These are phyloP conservation scores for Malus sieversii DNA, from an alignment of 306 rosid genomes.

Conservation along the genomic window DNA sequence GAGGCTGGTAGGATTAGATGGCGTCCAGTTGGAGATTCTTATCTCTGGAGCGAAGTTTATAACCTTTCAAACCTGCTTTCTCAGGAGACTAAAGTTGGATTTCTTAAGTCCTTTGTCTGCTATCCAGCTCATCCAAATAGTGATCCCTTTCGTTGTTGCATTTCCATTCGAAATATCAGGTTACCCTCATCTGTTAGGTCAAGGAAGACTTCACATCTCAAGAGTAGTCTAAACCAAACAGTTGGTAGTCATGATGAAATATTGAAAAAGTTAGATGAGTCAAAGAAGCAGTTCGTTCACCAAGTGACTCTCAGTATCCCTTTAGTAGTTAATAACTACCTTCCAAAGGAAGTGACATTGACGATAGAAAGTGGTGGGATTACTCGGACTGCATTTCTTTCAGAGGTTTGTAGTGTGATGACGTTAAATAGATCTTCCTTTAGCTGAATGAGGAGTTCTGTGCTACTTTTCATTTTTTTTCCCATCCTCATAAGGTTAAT, in stretches of 20 bases:
- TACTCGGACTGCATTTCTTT: constrained; percentile 43
- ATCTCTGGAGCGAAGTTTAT: constrained; percentile 90
- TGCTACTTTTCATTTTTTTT: constrained; percentile 4
- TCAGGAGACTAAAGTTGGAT: constrained; percentile 59
- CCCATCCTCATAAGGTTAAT: neutral
- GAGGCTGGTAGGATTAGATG: constrained; percentile 90
- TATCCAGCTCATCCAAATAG: constrained; percentile 85
- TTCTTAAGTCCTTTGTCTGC: constrained; percentile 73
- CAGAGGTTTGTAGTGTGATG: constrained; percentile 62
- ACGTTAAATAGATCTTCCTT: constrained; percentile 1
- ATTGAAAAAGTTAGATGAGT: constrained; percentile 24
- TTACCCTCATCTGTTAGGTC: constrained; percentile 41
- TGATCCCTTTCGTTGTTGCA: constrained; percentile 85
- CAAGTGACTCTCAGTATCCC: constrained; percentile 74
- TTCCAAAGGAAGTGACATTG: constrained; percentile 62
- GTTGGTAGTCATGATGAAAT: constrained; percentile 2
- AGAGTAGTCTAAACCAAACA: constrained; percentile 11
- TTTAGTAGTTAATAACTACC: constrained; percentile 61
- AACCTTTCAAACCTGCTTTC: constrained; percentile 71
- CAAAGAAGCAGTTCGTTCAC: constrained; percentile 53
- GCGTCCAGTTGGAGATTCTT: constrained; percentile 83
- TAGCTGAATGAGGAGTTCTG: neutral
- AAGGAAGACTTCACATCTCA: constrained; percentile 26
- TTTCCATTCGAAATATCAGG: constrained; percentile 60
- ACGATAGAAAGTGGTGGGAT: constrained; percentile 72